These are phyloP conservation scores for Elaeagnus macrophylla DNA, from an alignment of 306 rosid genomes.

Conservation along the genomic window DNA sequence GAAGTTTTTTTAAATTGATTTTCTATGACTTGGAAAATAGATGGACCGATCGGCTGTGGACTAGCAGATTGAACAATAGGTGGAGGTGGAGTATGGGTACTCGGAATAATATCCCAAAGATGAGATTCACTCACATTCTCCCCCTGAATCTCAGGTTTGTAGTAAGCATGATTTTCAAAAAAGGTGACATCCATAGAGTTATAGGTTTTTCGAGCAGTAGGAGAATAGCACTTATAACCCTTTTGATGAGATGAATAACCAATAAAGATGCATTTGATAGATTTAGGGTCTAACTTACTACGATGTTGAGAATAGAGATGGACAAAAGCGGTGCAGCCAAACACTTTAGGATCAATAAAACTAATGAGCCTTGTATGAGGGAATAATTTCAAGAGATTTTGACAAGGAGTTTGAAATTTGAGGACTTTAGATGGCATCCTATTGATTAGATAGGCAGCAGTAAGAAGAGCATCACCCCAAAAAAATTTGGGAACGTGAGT, in stretches of 20 bases:
- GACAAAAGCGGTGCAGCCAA: background rate
- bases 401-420: no score
- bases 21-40: background rate
- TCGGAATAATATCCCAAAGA: background rate
- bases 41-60: no score
- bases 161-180: background rate
- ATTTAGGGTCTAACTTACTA: slow-evolving; percentile 7
- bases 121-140: background rate
- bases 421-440: no score
- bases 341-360: no score
- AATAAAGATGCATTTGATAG: slow-evolving; percentile 2
- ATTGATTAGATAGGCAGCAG: background rate
- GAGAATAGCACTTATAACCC: slow-evolving; percentile 6
- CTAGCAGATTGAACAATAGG: no score
- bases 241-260: slow-evolving; percentile 2
- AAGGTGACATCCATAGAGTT: background rate
- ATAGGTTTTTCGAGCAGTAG: background rate
- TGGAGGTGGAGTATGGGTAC: background rate
- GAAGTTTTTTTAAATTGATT: background rate
- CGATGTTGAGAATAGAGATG: background rate
- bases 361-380: background rate
- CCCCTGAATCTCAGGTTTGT: background rate
- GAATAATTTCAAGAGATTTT: background rate
- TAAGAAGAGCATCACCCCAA: slow-evolving; percentile 5
- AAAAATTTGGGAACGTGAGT: background rate